Conservation (phyloP, 1,284 basidiomycete species). For the Rhodotorula sp. region DNA sequence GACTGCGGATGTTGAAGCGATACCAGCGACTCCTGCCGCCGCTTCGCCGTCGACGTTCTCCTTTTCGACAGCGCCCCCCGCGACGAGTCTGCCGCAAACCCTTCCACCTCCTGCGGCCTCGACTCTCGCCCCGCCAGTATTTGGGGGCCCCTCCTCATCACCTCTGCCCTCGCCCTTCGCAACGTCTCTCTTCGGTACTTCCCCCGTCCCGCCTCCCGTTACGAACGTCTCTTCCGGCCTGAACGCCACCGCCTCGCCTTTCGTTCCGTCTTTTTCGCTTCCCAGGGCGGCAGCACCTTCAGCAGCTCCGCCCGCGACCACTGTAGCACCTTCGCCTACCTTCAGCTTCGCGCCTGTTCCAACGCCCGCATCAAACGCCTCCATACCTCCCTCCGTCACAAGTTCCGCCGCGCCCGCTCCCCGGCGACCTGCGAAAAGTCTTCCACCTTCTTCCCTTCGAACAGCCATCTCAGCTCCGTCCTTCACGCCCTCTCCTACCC, state of each 20-base stretch:
- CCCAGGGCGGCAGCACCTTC: neutral
- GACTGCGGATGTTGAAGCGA: neutral
- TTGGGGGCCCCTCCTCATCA: neutral
- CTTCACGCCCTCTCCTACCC: neutral
- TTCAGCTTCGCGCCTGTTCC: conserved; percentile 11
- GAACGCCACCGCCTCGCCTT: neutral
- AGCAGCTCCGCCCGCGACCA: neutral
- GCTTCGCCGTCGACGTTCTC: neutral
- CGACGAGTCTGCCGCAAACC: neutral
- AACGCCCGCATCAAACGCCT: neutral
- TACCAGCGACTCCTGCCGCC: conserved; percentile 11
- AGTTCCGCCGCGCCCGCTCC: too few relatives aligned
- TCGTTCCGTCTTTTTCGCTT: conserved; percentile 4
- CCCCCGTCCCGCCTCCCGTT: neutral
- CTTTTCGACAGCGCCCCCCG: neutral
- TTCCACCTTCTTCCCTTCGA: conserved; percentile 1
- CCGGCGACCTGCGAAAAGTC: neutral
- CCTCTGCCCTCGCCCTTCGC: conserved; percentile 1
- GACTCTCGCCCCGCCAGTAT: neutral
- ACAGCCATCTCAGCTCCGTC: neutral
- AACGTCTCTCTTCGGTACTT: neutral
- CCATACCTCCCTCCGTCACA: neutral
- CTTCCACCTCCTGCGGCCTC: neutral
- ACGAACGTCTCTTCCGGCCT: neutral
- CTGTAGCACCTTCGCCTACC: neutral